phyloP scores from a whole-genome alignment of 345 rosid genomes.

The Psidium friedrichsthalianum region DNA sequence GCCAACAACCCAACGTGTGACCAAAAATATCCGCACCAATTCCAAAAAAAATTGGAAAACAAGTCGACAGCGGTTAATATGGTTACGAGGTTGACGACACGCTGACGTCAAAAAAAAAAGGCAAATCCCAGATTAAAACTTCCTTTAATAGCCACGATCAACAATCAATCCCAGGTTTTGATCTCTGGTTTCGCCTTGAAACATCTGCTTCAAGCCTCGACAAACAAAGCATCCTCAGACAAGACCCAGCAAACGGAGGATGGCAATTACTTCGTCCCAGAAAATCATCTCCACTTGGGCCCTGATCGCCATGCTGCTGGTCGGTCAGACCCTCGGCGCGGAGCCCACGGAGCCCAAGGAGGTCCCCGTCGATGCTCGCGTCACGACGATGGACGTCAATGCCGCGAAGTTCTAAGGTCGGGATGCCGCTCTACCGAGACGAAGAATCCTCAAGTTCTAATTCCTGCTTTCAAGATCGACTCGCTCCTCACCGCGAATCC shows the following conservation, averaged over 20 bases:
- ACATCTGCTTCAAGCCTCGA: background rate
- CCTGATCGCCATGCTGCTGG: background rate
- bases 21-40: background rate
- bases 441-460: background rate
- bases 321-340: background rate
- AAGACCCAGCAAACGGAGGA: background rate
- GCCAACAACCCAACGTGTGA: background rate
- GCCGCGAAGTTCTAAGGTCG: background rate
- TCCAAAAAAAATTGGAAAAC: background rate
- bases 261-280: background rate
- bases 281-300: background rate
- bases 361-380: background rate
- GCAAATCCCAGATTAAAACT: background rate
- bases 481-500: background rate
- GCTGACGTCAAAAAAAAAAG: background rate
- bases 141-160: background rate
- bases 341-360: background rate
- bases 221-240: background rate
- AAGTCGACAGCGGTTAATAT: background rate
- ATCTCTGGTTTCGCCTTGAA: background rate
- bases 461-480: background rate
- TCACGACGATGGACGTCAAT: background rate
- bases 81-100: background rate
- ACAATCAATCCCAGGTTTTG: background rate
- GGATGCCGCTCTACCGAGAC: slow-evolving; percentile 6